Evolutionary conservation across 192 early-diverging fungal species (phyloP), one percentile per base, ranked within the genome.

Genomic region (Rhizophagus clarus): DNA sequence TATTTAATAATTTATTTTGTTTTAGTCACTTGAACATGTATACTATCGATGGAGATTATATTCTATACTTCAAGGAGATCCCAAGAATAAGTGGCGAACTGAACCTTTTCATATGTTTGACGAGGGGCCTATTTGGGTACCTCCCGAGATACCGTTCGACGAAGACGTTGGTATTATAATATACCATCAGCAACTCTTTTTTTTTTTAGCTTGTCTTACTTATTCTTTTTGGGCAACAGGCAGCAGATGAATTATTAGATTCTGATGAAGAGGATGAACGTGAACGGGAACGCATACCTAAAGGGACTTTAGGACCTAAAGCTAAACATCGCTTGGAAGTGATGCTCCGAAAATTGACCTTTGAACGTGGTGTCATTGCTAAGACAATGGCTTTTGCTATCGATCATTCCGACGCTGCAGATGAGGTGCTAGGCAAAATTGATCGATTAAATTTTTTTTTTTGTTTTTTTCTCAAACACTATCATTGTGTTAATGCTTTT

Each of bases 11-110:
- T 20, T 2, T 9, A 15, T 42, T 31, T 73, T 70, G 45, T 15
- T 45, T 7, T 79, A 92, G 91, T 88, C 86, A 10, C 80, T 87
- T 26, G 95, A 95, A 69, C 96, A 97, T 77, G 84, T 90, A 29
- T 97, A 97, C 69, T 98, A 98, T 82, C 90, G 95, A 10, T 97
- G 97, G 96, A 94, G 92, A 72, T 86, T 98, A 60, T 97, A 91
- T 84, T 97, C 96, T 37, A 85, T 97, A 20, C 84, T 95, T 74
- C 95, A 96, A 80, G 95, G 94, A 28, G 97, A 98, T 71, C 87
- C 91, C 2, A 90, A 86, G 74, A 79, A 80, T 32, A 85, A 85
- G 14, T 97, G 96, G 97, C 88, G 85, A 40, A 86, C 87, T 17
- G 88, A 93, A 61, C 89, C 95, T 37, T 98, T 98, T 83, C 87